Evolutionary conservation across 2,329 filamentous ascomycete genomes (phyloP).

Genomic region (Grosmannia clavigera): DNA sequence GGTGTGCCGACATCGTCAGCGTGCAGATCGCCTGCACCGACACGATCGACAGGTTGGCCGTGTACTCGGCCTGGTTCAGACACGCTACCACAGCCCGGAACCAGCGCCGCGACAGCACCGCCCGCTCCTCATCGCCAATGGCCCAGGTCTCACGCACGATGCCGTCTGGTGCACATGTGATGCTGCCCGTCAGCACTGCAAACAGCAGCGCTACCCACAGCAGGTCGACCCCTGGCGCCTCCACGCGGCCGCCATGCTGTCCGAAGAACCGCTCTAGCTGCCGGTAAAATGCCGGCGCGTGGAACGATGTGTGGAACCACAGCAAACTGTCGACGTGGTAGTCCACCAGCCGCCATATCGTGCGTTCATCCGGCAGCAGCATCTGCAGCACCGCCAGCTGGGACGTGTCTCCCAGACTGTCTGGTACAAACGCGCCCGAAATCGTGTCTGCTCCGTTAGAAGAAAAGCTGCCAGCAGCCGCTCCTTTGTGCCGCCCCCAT

Average conservation of each 20-base stretch:
- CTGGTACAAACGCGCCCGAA: not conserved
- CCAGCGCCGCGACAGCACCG: conserved; percentile 29
- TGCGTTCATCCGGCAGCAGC: conserved; percentile 12
- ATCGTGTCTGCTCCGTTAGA: conserved; percentile 11
- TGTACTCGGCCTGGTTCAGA: conserved; percentile 32
- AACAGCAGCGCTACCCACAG: conserved; percentile 34
- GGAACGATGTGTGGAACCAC: conserved; percentile 17
- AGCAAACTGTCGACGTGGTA: conserved; percentile 15
- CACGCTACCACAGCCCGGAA: conserved; percentile 31
- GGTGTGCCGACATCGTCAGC: conserved; percentile 34
- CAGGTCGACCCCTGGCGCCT: conserved; percentile 21
- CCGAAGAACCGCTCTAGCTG: conserved; percentile 25
- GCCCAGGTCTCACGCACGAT: conserved; percentile 26
- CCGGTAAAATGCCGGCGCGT: conserved; percentile 21
- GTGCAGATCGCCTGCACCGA: conserved; percentile 33
- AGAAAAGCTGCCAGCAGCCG: conserved; percentile 12
- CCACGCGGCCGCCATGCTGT: conserved; percentile 20
- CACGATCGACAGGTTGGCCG: conserved; percentile 27
- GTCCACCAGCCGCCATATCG: conserved; percentile 13
- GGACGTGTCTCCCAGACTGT: conserved; percentile 4
- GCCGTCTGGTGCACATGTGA: conserved; percentile 25
- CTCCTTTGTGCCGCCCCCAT: conserved; percentile 33
- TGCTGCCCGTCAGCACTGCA: conserved; percentile 27
- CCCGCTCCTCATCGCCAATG: conserved; percentile 26
- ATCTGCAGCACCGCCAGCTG: conserved; percentile 13